Percentiles rank a stretch among this genome's conserved stretches.
These are phyloP conservation scores for Ophiostoma ips DNA, from an alignment of 2,329 filamentous ascomycete genomes.

Conservation along the genomic window DNA sequence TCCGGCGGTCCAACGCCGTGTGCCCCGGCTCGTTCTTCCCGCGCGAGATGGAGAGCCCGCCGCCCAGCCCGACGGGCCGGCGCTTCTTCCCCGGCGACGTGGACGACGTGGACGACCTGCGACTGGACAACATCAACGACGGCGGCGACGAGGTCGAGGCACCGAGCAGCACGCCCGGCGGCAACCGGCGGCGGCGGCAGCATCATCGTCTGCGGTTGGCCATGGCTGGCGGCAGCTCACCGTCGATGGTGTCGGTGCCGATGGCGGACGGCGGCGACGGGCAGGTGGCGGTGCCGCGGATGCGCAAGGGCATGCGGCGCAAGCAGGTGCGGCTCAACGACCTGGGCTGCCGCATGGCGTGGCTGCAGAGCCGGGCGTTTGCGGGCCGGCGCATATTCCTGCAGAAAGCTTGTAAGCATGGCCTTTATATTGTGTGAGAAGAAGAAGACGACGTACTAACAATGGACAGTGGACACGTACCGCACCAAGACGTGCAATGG, in stretches of 20 bases:
- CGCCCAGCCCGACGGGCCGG: slow-evolving; percentile 59
- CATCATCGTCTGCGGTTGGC: slow-evolving; percentile 12
- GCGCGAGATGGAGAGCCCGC: slow-evolving; percentile 79
- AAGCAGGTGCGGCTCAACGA: slow-evolving; percentile 91
- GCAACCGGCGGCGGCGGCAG: slow-evolving; percentile 21
- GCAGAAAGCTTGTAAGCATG: slow-evolving; percentile 71
- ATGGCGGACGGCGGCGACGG: slow-evolving; percentile 47
- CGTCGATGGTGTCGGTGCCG: slow-evolving; percentile 45
- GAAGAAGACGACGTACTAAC: background rate
- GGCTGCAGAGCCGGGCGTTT: slow-evolving; percentile 89
- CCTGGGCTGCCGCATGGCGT: slow-evolving; percentile 87
- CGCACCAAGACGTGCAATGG: slow-evolving; percentile 79
- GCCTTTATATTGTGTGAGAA: background rate
- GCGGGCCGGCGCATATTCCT: slow-evolving; percentile 74
- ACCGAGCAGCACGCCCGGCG: slow-evolving; percentile 24
- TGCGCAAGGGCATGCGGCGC: slow-evolving; percentile 52
- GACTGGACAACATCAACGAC: slow-evolving; percentile 48
- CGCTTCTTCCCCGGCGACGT: slow-evolving; percentile 61
- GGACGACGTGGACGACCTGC: slow-evolving; percentile 36
- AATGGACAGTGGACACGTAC: slow-evolving; percentile 70
- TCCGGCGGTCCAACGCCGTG: slow-evolving; percentile 78
- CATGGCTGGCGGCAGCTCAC: slow-evolving; percentile 14
- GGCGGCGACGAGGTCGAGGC: slow-evolving; percentile 38
- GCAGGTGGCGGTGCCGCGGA: slow-evolving; percentile 61
- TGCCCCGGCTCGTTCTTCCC: slow-evolving; percentile 88